phyloP scores from a whole-genome alignment of 2,329 filamentous ascomycete species.

The Dactylellina leptospora region DNA sequence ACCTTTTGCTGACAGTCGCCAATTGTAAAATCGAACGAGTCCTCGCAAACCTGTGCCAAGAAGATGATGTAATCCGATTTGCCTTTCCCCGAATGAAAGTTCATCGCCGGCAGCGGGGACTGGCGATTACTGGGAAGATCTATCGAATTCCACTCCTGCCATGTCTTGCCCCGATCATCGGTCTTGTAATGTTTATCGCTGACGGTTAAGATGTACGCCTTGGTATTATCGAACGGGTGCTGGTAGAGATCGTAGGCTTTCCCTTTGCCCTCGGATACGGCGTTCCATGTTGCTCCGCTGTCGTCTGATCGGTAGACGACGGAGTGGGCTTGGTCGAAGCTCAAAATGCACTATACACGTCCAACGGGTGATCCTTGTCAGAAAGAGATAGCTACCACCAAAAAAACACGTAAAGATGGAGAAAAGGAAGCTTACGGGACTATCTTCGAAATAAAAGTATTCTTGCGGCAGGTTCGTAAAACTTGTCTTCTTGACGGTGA shows the following conservation, averaged over 20 bases:
- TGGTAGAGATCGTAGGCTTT: slow-evolving; percentile 72
- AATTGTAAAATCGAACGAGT: slow-evolving; percentile 72
- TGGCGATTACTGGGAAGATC: slow-evolving; percentile 66
- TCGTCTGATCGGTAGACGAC: slow-evolving; percentile 80
- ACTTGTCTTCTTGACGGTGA: slow-evolving; percentile 65
- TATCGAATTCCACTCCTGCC: slow-evolving; percentile 76
- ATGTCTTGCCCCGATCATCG: slow-evolving; percentile 80
- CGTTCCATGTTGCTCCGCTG: slow-evolving; percentile 80
- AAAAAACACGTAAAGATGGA: neutral
- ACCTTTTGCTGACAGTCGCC: slow-evolving; percentile 71
- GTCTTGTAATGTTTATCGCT: slow-evolving; percentile 81
- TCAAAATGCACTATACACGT: slow-evolving; percentile 55
- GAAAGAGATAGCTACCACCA: neutral
- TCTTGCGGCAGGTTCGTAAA: slow-evolving; percentile 74
- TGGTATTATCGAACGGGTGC: slow-evolving; percentile 79
- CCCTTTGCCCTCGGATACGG: slow-evolving; percentile 68
- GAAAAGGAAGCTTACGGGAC: slow-evolving; percentile 52
- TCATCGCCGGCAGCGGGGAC: slow-evolving; percentile 65
- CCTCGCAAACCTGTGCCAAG: slow-evolving; percentile 71
- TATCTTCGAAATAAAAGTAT: slow-evolving; percentile 90
- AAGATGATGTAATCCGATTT: slow-evolving; percentile 71
- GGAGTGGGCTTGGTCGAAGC: slow-evolving; percentile 67
- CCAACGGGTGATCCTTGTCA: slow-evolving; percentile 2
- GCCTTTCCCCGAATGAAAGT: slow-evolving; percentile 82
- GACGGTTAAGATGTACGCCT: slow-evolving; percentile 80